Base-by-base conservation (phyloP, 2,329 filamentous ascomycete species). In the Huntiella bhutanensis region DNA sequence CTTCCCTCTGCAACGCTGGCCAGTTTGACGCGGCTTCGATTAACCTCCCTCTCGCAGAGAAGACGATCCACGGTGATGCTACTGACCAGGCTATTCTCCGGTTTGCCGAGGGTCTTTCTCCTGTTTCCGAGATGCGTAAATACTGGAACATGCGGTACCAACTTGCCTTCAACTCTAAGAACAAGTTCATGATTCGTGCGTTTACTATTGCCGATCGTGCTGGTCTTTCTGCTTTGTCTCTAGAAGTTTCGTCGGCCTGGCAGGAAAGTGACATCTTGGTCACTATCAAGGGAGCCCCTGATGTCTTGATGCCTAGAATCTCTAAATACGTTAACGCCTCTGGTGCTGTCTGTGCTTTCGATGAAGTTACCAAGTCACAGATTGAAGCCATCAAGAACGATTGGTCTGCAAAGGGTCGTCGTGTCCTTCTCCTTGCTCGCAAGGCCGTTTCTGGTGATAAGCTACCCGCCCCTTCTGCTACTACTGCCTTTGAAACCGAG, bases 221-320 rank as follows among this genome's bases (percentile, higher is more conserved):
- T 69, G 93, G 49, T 79, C 87, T 10, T 93, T 85, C 10, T 96
- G 85, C 55, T 88, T 96, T 60, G 96, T 98, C 65, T 95, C 91
- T 2, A 77, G 91, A 56, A 88, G 96, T 63, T 77, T 91, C 52
- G 96, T 96, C 74, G 95, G 88, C 64, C 96, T 98, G 91, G 98
- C 92, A 43, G 91, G 96, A 33, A 67, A 96, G 50, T 84, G 92
- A 52, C 72, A 80, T 53, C 70, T 72, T 48, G 77, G 73, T 49
- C 67, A 70, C 45, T 62, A 76, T 98, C 54, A 98, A 98, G 66
- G 91, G 91, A 55, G 91, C 92, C n/a, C 91, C 91, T 4, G 91
- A 98, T 8, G 79, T 98, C 54, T 73, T 98, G 51, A 87, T 94
- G 55, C 82, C 91, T 50, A 98, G 91, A 68, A 80, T 84, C 40